Evolutionary conservation across 2,329 filamentous ascomycete species (phyloP).

Genomic region (Podosphaera fusca): DNA sequence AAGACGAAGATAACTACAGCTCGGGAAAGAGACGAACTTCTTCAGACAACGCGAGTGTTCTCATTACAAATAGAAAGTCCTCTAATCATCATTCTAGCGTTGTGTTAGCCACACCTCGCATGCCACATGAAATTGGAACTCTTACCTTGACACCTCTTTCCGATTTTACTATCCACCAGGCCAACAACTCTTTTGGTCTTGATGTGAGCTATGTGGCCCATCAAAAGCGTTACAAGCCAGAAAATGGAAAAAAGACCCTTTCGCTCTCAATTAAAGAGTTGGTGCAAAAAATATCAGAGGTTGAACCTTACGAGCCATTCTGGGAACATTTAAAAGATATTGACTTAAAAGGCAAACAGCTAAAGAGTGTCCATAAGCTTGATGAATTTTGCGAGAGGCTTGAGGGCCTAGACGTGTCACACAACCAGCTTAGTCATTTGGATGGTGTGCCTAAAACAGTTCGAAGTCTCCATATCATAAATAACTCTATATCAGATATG

Average conservation of each 20-base stretch:
- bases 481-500: conserved; percentile 62
- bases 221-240: conserved; percentile 26
- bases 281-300: conserved; percentile 73
- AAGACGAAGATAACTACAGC: conserved; percentile 34
- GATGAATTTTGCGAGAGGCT: conserved; percentile 66
- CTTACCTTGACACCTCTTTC: conserved; percentile 66
- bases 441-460: conserved; percentile 55
- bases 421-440: conserved; percentile 59
- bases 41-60: conserved; percentile 18
- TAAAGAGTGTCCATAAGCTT: conserved; percentile 64
- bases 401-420: conserved; percentile 58
- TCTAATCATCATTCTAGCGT: conserved; percentile 7
- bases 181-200: conserved; percentile 50
- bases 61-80: conserved; percentile 16
- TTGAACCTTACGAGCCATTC: conserved; percentile 73
- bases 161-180: conserved; percentile 70
- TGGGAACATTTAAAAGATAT: conserved; percentile 78
- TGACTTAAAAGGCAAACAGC: conserved; percentile 45
- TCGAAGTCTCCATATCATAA: conserved; percentile 46
- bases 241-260: conserved; percentile 42
- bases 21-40: conserved; percentile 19
- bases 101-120: conserved; percentile 25
- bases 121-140: conserved; percentile 35
- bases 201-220: conserved; percentile 52
- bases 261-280: conserved; percentile 63